phyloP scores from a whole-genome alignment of 148 eudicot genomes.

The Chenopodium berlandieri region DNA sequence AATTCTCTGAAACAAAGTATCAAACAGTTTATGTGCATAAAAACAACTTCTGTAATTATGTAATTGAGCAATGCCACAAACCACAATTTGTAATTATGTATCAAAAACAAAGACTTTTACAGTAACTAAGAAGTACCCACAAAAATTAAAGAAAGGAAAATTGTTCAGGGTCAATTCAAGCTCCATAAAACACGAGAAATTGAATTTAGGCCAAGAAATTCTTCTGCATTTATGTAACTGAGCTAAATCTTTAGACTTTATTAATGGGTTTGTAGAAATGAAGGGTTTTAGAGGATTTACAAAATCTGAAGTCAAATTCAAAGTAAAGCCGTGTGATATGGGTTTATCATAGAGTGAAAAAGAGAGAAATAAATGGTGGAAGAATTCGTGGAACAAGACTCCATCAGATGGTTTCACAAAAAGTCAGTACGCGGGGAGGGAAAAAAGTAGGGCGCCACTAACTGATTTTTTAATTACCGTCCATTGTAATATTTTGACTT shows the following conservation, averaged over 20 bases:
- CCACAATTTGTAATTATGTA: background rate
- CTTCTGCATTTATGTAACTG: background rate
- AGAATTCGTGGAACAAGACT: background rate
- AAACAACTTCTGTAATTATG: background rate
- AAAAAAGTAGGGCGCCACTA: background rate
- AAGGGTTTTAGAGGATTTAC: background rate
- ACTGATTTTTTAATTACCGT: background rate
- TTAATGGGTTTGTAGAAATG: conserved; percentile 7
- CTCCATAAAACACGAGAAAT: background rate
- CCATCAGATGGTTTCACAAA: background rate
- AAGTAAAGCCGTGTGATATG: background rate
- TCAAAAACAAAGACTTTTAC: background rate
- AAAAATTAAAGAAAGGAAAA: no score
- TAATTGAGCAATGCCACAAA: background rate
- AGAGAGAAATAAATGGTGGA: background rate
- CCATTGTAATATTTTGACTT: no score
- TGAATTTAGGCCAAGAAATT: conserved; percentile 5
- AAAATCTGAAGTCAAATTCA: no score
- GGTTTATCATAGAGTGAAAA: background rate
- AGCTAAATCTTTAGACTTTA: background rate
- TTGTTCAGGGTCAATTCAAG: no score
- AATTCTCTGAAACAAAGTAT: background rate
- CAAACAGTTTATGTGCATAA: conserved; percentile 14
- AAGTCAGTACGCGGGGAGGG: background rate
- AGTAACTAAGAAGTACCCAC: no score